Evolutionary conservation across 1,284 basidiomycete genomes (phyloP).

Genomic region (Microbotryum intermedium): DNA sequence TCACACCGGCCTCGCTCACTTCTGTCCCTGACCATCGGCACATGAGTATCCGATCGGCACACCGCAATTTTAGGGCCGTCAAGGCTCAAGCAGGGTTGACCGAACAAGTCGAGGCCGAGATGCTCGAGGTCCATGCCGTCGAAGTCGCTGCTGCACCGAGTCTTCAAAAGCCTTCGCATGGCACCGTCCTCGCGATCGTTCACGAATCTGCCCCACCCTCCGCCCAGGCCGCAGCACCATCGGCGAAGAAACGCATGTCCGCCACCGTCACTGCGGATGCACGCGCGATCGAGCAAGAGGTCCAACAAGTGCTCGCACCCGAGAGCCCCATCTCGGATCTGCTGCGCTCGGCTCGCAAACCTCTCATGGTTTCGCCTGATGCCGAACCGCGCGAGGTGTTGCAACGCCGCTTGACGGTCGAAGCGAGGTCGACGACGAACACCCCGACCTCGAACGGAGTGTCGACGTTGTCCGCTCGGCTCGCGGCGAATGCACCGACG

Average conservation of each 20-base stretch:
- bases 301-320: conserved; percentile 89
- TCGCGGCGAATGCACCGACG: background rate
- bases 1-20: conserved; percentile 71
- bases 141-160: background rate
- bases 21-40: conserved; percentile 62
- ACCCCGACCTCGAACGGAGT: background rate
- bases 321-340: conserved; percentile 88
- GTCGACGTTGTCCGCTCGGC: background rate
- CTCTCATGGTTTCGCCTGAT: conserved; percentile 60
- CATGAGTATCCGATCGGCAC: conserved; percentile 52
- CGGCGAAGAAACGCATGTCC: too few relatives aligned
- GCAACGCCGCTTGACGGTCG: conserved; percentile 11
- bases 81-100: conserved; percentile 15
- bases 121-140: conserved; percentile 25
- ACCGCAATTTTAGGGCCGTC: conserved; percentile 48
- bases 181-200: too few relatives aligned
- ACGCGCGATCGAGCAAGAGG: conserved; percentile 64
- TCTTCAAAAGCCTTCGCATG: too few relatives aligned
- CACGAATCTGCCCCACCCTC: too few relatives aligned
- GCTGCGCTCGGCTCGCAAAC: conserved; percentile 74
- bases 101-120: conserved; percentile 7
- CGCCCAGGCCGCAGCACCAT: too few relatives aligned
- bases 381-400: conserved; percentile 7
- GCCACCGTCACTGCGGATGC: background rate
- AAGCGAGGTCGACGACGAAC: conserved; percentile 4